Base-by-base conservation (phyloP, 2,329 filamentous ascomycete genomes). In the Talaromyces sp. region DNA sequence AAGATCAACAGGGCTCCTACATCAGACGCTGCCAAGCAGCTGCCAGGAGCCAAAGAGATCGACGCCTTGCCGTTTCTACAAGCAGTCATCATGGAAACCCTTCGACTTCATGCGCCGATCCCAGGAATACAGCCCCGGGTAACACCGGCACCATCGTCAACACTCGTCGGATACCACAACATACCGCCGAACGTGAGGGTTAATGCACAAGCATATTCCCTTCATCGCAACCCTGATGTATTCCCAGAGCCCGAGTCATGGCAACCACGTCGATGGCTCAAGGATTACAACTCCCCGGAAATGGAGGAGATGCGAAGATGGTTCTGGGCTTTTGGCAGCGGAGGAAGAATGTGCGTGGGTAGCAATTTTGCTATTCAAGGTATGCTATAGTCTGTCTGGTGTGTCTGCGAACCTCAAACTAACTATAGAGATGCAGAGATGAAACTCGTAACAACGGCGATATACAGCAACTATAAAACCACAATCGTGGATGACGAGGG, bases 381-480 rank as follows among this genome's bases (percentile, higher is more conserved):
- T 82, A 73, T 35, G 63, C 45, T 37, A 31, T n/a, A 24, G 11
- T 27, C 41, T n/a, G 10, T n/a, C n/a, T 11, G 31, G 1, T 14
- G 35, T 16, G 22, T 14, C 31, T 35, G 31, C 8, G 16, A 19
- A 24, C 9, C 14, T 14, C n/a, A 19, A 27, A n/a, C 24, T 66
- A n/a, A 67, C 27, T 35, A 16, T 57, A 13, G 3, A 7, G n/a
- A 61, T 70, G 72, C 70, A 89, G 90, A 91, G 68, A 91, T 93
- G 79, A 93, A 93, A 76, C 81, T 90, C 52, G 85, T 89, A 5
- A 78, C 89, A 37, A 88, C 89, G 0, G 84, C 86, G 1, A 85
- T 95, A 5, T 94, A 92, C 74, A 85, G 86, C 3, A 90, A 88
- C 64, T 90, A 86, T 72, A 82, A 75, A 6, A 89, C 84, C 0